Evolutionary conservation across 495 filamentous ascomycete species (phyloP).

Genomic region (Beverwykella pulmonaria): DNA sequence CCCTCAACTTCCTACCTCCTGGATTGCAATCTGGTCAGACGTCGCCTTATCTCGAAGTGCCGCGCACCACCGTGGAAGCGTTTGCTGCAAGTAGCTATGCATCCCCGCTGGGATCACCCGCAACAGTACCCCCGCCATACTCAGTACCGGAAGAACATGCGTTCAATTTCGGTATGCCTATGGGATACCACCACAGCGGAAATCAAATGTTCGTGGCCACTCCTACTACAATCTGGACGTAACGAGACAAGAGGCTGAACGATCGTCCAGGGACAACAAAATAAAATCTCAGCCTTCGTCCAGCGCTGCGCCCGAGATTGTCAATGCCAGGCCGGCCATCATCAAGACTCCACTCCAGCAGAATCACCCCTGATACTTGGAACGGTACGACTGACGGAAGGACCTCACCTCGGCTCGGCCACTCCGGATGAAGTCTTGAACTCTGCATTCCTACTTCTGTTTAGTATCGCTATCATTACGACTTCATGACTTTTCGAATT

Average conservation of each 20-base stretch:
- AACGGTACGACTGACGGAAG: too few species aligned
- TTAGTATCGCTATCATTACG: too few species aligned
- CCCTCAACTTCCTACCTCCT: conserved; percentile 37
- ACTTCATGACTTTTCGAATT: too few species aligned
- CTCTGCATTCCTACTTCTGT: too few species aligned
- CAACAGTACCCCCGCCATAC: conserved; percentile 29
- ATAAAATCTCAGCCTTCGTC: conserved; percentile 20
- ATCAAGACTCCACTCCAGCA: too few species aligned
- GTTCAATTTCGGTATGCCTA: conserved; percentile 37
- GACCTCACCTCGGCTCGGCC: too few species aligned
- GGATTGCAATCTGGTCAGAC: conserved; percentile 32
- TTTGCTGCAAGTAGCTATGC: conserved; percentile 32
- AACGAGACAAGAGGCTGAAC: conserved; percentile 38
- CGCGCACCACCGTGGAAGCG: conserved; percentile 32
- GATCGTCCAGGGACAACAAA: conserved; percentile 38
- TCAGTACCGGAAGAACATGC: conserved; percentile 36
- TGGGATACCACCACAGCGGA: conserved; percentile 40
- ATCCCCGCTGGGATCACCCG: conserved; percentile 39
- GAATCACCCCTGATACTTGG: too few species aligned
- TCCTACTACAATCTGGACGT: conserved; percentile 41
- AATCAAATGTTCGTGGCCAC: conserved; percentile 38
- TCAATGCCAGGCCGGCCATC: background rate
- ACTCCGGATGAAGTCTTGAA: too few species aligned
- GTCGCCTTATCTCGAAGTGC: conserved; percentile 46
- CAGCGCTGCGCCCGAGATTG: conserved; percentile 3